Evolutionary conservation across 805 yeast genomes (phyloP), one percentile per base, ranked within the genome.

Genomic region (Kregervanrija fluxuum): DNA sequence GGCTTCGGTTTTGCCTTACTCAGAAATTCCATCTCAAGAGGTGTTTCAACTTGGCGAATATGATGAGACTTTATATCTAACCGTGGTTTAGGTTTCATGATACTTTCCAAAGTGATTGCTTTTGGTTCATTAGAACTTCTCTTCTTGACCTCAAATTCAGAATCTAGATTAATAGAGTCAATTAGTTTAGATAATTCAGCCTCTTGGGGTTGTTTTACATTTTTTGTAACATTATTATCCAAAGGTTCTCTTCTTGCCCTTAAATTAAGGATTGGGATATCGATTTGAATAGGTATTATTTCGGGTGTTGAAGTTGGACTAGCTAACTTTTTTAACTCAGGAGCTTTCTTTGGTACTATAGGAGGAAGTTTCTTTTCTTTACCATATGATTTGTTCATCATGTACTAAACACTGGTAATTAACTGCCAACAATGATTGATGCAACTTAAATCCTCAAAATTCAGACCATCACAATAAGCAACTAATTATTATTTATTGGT

Each of bases 271-370:
- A 41, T 15, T 11, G 12, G 10, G 11, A 37, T 38, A 22, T 22
- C 28, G 6, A 22, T 22, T 6, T 22, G 4, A 22, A 22, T 22
- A 5, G 28, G 28, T 22, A 22, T 22, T 22, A 2, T 22, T 22
- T 22, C 28, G 2, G 28, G 28, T 22, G 28, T 22, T 22, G 28
- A 22, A 22, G 28, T 22, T 15, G 6, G 13, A 10, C n/a, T n/a
- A 17, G 12, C n/a, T 13, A 14, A 13, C 16, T n/a, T 35, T 35
- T 12, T 46, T 40, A 59, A 38, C 5, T 36, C 38, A 2, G 37
- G 30, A 13, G 49, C 55, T 45, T 61, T 61, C 46, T 43, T 51
- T 6, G 66, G 65, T 4, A 58, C 56, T 6, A 57, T 34, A 4
- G 64, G 64, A 2, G 59, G 56, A 11, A 50, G 30, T 36, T 55